Conservation (phyloP, 2,329 filamentous ascomycete genomes). For the Aspergillus hortae region DNA sequence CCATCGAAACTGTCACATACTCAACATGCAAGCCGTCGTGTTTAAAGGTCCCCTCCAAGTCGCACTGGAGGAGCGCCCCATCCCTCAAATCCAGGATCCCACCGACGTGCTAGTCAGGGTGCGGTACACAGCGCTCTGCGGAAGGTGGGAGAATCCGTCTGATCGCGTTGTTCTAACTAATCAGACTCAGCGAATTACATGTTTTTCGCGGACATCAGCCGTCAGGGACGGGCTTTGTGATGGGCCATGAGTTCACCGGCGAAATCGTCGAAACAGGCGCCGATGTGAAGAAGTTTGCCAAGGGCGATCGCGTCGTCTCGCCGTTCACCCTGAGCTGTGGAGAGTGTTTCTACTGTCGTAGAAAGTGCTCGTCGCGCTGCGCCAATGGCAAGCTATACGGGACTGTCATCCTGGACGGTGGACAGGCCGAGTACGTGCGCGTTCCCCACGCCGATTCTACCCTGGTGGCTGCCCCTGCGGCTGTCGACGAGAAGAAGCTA, state of each 20-base stretch:
- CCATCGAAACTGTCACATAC: background rate
- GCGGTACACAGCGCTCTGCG: constrained; percentile 75
- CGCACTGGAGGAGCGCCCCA: constrained; percentile 70
- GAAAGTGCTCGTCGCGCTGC: constrained; percentile 72
- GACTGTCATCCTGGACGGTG: constrained; percentile 65
- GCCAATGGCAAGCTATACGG: constrained; percentile 67
- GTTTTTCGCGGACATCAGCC: constrained; percentile 78
- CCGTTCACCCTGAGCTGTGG: constrained; percentile 77
- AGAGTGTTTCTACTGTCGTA: constrained; percentile 77
- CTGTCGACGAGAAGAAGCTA: constrained; percentile 68
- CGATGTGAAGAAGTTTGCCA: constrained; percentile 53
- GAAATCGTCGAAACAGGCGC: constrained; percentile 63
- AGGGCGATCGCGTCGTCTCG: constrained; percentile 73
- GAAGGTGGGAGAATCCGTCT: constrained; percentile 57
- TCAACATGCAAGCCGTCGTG: constrained; percentile 75
- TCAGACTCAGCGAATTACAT: constrained; percentile 62
- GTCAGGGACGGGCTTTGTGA: constrained; percentile 60
- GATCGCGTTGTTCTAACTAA: background rate
- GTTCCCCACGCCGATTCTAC: constrained; percentile 77
- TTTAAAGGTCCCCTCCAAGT: constrained; percentile 76
- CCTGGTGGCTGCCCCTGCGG: constrained; percentile 64
- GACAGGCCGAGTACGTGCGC: constrained; percentile 75
- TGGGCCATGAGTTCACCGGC: constrained; percentile 81
- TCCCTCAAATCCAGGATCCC: constrained; percentile 66
- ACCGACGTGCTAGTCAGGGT: constrained; percentile 80